phyloP scores from a whole-genome alignment of 768 basidiomycete genomes.

The Suillus variegatus region DNA sequence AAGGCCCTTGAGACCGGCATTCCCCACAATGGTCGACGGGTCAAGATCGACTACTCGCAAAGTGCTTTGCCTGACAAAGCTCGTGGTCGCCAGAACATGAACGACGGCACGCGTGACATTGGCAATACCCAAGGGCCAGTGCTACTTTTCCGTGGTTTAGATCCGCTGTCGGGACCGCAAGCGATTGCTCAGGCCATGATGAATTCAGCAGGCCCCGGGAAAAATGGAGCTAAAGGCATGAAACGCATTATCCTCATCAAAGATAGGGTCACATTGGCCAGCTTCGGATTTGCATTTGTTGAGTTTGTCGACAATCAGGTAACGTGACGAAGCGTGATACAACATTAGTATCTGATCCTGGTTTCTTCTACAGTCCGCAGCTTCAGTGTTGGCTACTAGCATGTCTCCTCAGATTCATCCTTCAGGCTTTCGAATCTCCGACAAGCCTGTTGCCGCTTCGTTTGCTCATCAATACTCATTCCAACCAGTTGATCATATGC shows the following conservation, averaged over 20 bases:
- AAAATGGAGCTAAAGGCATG: slow-evolving; percentile 85
- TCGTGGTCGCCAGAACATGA: slow-evolving; percentile 62
- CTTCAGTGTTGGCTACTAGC: slow-evolving; percentile 77
- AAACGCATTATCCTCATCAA: slow-evolving; percentile 85
- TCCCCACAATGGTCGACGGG: slow-evolving; percentile 77
- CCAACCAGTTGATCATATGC: slow-evolving; percentile 74
- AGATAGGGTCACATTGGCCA: slow-evolving; percentile 83
- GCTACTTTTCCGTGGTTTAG: slow-evolving; percentile 87
- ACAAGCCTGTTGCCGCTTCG: slow-evolving; percentile 86
- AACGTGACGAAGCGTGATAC: slow-evolving; percentile 12
- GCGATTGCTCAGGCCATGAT: slow-evolving; percentile 85
- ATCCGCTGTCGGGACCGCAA: slow-evolving; percentile 83
- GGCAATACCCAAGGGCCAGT: slow-evolving; percentile 83
- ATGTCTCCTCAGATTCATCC: slow-evolving; percentile 89
- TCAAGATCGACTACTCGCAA: slow-evolving; percentile 96
- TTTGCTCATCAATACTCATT: slow-evolving; percentile 94
- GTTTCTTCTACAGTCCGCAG: slow-evolving; percentile 62
- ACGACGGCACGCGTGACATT: slow-evolving; percentile 96
- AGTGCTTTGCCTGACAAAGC: slow-evolving; percentile 74
- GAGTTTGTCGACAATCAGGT: slow-evolving; percentile 89
- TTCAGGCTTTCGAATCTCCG: slow-evolving; percentile 90
- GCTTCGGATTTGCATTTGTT: slow-evolving; percentile 94
- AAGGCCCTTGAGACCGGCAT: slow-evolving; percentile 71
- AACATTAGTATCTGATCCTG: slow-evolving; percentile 12
- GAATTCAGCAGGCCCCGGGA: slow-evolving; percentile 73